Evolutionary conservation across 306 rosid species (phyloP).

Genomic region (Rosa chinensis): DNA sequence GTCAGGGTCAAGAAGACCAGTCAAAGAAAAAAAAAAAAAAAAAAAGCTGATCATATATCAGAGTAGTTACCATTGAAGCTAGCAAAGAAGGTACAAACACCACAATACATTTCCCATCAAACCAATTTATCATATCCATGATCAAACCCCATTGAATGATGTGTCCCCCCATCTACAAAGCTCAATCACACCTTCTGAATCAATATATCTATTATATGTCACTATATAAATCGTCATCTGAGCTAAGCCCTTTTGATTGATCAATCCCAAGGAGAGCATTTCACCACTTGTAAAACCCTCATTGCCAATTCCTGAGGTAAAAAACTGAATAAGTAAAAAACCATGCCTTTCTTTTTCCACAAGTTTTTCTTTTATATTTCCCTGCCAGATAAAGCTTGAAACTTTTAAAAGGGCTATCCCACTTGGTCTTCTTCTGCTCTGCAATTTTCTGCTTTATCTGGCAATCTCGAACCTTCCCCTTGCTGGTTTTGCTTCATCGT

Average conservation of each 20-base stretch:
- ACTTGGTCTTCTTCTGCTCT: background rate
- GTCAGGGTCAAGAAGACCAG: too few relatives aligned
- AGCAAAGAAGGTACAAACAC: background rate
- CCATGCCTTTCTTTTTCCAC: background rate
- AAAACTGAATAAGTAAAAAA: background rate
- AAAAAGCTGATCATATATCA: too few relatives aligned
- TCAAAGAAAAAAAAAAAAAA: too few relatives aligned
- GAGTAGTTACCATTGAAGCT: too few relatives aligned
- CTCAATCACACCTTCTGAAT: background rate
- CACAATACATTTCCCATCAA: background rate
- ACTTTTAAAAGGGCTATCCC: background rate
- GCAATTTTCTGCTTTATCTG: slow-evolving; percentile 5
- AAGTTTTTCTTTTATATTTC: background rate
- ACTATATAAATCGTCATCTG: background rate
- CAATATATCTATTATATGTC: background rate
- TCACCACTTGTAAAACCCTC: background rate
- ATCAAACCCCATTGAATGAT: background rate
- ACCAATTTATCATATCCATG: background rate
- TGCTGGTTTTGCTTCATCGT: slow-evolving; percentile 6
- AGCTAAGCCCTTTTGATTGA: background rate
- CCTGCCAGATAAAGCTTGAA: background rate
- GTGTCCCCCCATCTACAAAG: background rate
- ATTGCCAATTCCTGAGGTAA: background rate
- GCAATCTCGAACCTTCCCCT: slow-evolving; percentile 13
- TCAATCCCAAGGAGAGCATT: background rate